phyloP scores from a whole-genome alignment of 306 rosid genomes.

The Styphnolobium japonicum region DNA sequence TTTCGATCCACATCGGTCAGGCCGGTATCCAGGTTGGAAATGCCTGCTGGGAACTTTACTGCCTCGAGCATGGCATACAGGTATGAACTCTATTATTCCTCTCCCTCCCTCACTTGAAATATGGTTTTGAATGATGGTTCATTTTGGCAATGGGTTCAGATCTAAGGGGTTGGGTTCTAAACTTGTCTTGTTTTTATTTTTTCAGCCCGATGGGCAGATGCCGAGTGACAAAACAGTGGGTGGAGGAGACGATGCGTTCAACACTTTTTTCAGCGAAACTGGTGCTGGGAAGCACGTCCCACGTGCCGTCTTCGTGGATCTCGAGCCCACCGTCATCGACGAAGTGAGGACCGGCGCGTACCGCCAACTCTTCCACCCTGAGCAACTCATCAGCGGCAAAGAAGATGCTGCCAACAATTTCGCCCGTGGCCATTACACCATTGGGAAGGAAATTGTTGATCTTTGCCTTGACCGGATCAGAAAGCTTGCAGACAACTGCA shows the following conservation, averaged over 20 bases:
- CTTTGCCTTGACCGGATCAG: constrained; percentile 85
- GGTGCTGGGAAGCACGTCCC: constrained; percentile 94
- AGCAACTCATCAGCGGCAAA: constrained; percentile 87
- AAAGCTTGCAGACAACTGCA: constrained; percentile 83
- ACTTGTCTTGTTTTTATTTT: background rate
- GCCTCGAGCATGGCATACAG: constrained; percentile 81
- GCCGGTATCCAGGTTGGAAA: constrained; percentile 91
- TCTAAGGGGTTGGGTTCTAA: too few relatives aligned
- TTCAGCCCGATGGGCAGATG: constrained; percentile 86
- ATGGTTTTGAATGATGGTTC: background rate
- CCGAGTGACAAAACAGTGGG: constrained; percentile 80
- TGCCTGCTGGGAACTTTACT: constrained; percentile 85
- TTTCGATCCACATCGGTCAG: constrained; percentile 82
- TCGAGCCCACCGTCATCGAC: constrained; percentile 91
- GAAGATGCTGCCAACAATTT: constrained; percentile 94
- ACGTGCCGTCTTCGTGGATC: constrained; percentile 83
- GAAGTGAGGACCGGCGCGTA: constrained; percentile 84
- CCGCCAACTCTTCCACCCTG: constrained; percentile 94
- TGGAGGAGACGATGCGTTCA: constrained; percentile 88
- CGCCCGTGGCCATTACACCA: constrained; percentile 88
- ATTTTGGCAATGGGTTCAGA: background rate
- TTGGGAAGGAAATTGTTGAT: constrained; percentile 90
- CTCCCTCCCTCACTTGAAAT: too few relatives aligned
- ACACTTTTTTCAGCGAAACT: constrained; percentile 86
- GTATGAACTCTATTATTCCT: constrained; percentile 12